phyloP scores from a whole-genome alignment of 208 protist species.

The Acanthamoeba culbertsoni region DNA sequence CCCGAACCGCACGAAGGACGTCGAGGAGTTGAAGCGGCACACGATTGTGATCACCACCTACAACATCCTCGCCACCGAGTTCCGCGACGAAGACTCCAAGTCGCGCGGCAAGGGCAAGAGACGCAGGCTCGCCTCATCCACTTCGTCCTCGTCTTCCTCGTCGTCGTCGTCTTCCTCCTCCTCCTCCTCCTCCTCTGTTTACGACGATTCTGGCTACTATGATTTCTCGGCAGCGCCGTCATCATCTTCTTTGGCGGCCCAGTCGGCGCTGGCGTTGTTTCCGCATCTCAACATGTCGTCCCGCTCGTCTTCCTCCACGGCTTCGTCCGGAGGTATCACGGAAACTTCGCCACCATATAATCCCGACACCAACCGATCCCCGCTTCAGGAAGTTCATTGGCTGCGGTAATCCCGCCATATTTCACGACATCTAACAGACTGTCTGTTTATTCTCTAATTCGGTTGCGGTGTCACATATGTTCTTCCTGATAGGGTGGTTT shows the following conservation, averaged over 20 bases:
- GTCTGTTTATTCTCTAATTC: neutral
- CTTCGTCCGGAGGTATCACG: neutral
- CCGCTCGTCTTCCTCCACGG: neutral
- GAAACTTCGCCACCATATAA: neutral
- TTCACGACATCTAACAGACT: neutral
- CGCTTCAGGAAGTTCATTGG: neutral
- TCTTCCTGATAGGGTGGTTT: conserved; percentile 69
- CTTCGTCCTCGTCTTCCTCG: neutral
- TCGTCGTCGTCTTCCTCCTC: neutral
- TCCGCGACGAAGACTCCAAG: neutral
- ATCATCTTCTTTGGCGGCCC: too few relatives aligned
- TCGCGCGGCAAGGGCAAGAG: neutral
- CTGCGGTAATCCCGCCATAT: neutral
- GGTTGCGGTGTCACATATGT: neutral
- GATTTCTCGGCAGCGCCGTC: too few relatives aligned
- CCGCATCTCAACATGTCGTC: neutral
- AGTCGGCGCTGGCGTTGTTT: neutral
- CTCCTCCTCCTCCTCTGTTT: too few relatives aligned
- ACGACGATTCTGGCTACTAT: too few relatives aligned
- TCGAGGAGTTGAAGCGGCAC: neutral
- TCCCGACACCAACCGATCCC: neutral
- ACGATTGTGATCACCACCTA: conserved; percentile 44
- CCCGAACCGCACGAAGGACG: neutral
- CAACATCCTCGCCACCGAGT: conserved; percentile 14
- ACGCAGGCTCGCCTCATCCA: neutral